phyloP scores from a whole-genome alignment of 768 basidiomycete species.

The Rhizopogon salebrosus region DNA sequence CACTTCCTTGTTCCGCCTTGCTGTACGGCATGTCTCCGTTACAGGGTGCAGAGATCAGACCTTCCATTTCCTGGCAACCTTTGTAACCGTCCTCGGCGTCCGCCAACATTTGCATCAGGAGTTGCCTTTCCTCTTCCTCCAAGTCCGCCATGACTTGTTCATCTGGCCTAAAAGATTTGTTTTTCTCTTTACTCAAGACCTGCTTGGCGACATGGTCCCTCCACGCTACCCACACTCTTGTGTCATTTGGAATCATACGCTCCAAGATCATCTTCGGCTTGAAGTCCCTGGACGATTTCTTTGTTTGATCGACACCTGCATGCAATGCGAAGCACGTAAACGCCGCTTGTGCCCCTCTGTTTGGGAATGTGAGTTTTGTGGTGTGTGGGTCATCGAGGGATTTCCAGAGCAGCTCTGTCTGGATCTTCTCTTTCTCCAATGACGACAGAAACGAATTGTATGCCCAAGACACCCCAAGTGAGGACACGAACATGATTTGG shows the following conservation, averaged over 20 bases:
- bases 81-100: not conserved
- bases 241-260: conserved; percentile 16
- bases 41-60: not conserved
- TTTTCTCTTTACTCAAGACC: not conserved
- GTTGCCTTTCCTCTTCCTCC: not conserved
- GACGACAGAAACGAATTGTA: conserved; percentile 26
- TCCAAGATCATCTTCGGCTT: conserved; percentile 9
- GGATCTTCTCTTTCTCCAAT: conserved; percentile 22
- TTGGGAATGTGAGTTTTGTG: conserved; percentile 9
- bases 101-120: not conserved
- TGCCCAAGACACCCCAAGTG: conserved; percentile 28
- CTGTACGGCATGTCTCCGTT: not conserved
- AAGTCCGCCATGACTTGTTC: not conserved
- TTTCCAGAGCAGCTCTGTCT: conserved; percentile 16
- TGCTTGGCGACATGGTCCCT: conserved; percentile 11
- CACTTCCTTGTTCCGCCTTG: not conserved
- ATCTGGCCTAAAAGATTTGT: not conserved
- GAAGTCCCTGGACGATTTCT: not conserved
- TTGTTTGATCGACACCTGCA: not conserved
- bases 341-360: conserved; percentile 13
- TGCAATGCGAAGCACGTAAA: conserved; percentile 12
- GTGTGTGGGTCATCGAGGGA: conserved; percentile 9
- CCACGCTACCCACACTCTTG: conserved; percentile 17
- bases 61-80: not conserved
- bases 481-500: conserved; percentile 29